Evolutionary conservation across 2,329 filamentous ascomycete species (phyloP).

Genomic region (Fusarium fujikuroi): DNA sequence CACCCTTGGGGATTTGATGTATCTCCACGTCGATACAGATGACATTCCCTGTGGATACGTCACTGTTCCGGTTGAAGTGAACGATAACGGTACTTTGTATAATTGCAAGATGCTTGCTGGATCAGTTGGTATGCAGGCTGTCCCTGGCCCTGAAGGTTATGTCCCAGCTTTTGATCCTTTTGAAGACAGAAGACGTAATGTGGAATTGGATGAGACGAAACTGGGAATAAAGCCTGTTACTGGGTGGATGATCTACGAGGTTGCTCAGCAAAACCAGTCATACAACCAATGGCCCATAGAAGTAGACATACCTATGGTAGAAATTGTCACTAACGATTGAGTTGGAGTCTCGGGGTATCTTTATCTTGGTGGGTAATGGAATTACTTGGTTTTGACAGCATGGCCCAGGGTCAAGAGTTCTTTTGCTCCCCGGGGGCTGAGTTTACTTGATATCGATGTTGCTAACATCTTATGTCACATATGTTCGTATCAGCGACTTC

Average conservation of each 20-base stretch:
- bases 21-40: accelerated
- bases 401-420: too few species aligned
- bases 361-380: too few species aligned
- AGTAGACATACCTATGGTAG: accelerated
- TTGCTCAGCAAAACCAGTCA: neutral
- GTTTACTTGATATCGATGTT: too few species aligned
- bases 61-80: neutral
- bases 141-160: neutral
- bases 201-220: neutral
- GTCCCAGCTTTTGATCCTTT: neutral
- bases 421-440: too few species aligned
- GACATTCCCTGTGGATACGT: neutral
- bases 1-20: neutral
- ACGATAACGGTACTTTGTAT: accelerated
- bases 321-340: too few species aligned
- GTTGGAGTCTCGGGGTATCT: too few species aligned
- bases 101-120: neutral
- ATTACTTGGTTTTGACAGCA: too few species aligned
- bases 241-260: neutral
- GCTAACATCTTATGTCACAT: too few species aligned
- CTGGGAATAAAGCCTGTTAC: neutral
- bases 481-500: too few species aligned
- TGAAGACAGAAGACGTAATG: accelerated
- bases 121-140: neutral
- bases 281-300: too few species aligned